phyloP scores from a whole-genome alignment of 306 rosid species.

The Castanospermum australe region DNA sequence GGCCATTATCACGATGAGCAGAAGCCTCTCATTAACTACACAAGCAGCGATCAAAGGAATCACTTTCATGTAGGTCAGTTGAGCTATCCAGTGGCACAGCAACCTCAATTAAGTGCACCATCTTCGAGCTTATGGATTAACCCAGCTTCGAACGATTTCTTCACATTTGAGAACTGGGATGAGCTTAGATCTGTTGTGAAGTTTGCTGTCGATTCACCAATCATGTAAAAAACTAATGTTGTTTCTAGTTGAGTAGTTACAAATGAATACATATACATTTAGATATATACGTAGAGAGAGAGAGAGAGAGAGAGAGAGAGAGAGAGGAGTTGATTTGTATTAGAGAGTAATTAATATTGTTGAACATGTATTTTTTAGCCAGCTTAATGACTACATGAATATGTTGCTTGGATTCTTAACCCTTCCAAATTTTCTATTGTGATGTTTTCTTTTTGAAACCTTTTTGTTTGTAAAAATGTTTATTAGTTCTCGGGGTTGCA shows the following conservation, averaged over 20 bases:
- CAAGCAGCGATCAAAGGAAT: constrained; percentile 12
- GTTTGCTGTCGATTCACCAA: constrained; percentile 57
- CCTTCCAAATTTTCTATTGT: too few relatives aligned
- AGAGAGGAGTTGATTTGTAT: background rate
- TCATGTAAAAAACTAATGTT: background rate
- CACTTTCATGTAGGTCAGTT: constrained; percentile 27
- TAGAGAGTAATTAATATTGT: background rate
- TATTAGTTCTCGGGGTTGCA: too few relatives aligned
- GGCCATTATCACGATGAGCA: constrained; percentile 31
- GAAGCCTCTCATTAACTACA: constrained; percentile 30
- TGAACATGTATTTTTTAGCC: background rate
- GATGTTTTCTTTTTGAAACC: too few relatives aligned
- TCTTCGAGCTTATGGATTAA: constrained; percentile 43
- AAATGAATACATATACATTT: background rate
- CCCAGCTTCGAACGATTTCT: constrained; percentile 29
- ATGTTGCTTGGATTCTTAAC: background rate
- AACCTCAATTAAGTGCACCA: constrained; percentile 25
- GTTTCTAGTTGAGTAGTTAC: background rate
- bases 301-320: background rate
- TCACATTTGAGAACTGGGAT: constrained; percentile 60
- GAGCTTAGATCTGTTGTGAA: constrained; percentile 76
- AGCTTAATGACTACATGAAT: background rate
- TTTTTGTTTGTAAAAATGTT: too few relatives aligned
- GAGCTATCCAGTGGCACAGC: constrained; percentile 27
- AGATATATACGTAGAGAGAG: background rate